Evolutionary conservation across 352 stramenopile genomes (phyloP), one percentile per base, ranked within the genome.

Genomic region (Pythium volutum): DNA sequence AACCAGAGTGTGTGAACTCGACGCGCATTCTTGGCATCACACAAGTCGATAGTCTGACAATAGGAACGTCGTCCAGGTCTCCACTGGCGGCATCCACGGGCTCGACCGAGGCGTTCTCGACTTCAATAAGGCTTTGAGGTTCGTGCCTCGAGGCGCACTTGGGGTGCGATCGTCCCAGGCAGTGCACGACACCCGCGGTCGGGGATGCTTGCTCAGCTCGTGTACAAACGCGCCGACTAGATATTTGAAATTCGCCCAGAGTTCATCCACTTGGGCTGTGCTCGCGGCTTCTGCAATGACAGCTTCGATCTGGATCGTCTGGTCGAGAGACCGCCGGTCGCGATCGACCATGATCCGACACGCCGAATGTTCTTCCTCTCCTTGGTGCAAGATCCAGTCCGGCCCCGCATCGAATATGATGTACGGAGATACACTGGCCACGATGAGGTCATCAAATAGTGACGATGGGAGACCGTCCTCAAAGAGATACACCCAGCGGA

Each of bases 401-500:
- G 43, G 43, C 7, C 43, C 43, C 10, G 43, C 43, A 31, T 31
- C 2, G 43, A 50, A 50, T 26, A 16, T 4, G 4, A 50, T n/a
- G 25, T 50, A 50, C 43, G 2, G 43, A 25, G 10, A 50, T 10
- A 26, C 5, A 16, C 42, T 63, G 9, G 42, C 22, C 52, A 67
- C 58, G 0, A 39, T 53, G 23, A 70, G 29, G 15, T 70, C 56
- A 20, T 67, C 64, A 25, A 60, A 70, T 0, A 70, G 20, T 23
- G 54, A 58, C 29, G 61, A 45, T 1, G 58, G 57, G 11, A 67
- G 53, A 3, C 53, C 41, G 20, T 53, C 20, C 22, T 61, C 45
- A 23, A 70, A 67, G 5, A 45, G 33, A 34, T 63, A 70, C 23
- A 67, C 57, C 58, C 64, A 70, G 34, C 50, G 52, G 11, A 67